A percentile compares a stretch with the other conserved stretches of the same genome.
phyloP scores from a whole-genome alignment of 306 rosid species.

The Senna siamea region DNA sequence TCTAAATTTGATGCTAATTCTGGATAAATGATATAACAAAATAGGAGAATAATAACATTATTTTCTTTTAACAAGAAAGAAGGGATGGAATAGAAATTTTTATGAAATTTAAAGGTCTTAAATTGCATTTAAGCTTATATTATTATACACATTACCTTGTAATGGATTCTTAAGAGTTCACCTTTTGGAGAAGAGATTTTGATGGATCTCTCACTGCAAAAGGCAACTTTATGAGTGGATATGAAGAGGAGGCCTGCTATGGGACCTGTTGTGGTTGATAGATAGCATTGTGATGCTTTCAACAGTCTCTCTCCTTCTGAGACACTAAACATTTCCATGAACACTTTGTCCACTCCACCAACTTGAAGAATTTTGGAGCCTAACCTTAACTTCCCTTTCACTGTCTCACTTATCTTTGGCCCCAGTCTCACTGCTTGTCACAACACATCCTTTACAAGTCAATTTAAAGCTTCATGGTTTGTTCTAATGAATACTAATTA shows the following conservation, averaged over 20 bases:
- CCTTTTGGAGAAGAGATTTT: slow-evolving; percentile 46
- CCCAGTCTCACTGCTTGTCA: neutral
- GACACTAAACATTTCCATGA: slow-evolving; percentile 44
- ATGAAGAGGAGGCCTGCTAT: too few species aligned
- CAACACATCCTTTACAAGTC: too few species aligned
- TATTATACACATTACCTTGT: too few species aligned
- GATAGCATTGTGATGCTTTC: slow-evolving; percentile 40
- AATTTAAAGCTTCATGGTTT: too few species aligned
- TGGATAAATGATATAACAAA: too few species aligned
- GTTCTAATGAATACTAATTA: too few species aligned
- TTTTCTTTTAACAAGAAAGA: too few species aligned
- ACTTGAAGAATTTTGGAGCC: slow-evolving; percentile 39
- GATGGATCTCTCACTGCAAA: slow-evolving; percentile 65
- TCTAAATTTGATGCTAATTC: too few species aligned
- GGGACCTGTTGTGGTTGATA: slow-evolving; percentile 58
- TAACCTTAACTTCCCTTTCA: slow-evolving; percentile 1
- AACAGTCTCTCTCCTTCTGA: slow-evolving; percentile 39
- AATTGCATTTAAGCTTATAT: too few species aligned
- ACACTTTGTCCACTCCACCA: slow-evolving; percentile 59
- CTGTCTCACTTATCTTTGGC: slow-evolving; percentile 1
- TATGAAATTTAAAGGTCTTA: too few species aligned
- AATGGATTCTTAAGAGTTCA: slow-evolving; percentile 42
- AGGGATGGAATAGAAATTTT: too few species aligned
- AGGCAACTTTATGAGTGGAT: slow-evolving; percentile 28
- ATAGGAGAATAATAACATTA: too few species aligned